Evolutionary conservation across 805 yeast species (phyloP).

Genomic region (Metschnikowia hibisci): DNA sequence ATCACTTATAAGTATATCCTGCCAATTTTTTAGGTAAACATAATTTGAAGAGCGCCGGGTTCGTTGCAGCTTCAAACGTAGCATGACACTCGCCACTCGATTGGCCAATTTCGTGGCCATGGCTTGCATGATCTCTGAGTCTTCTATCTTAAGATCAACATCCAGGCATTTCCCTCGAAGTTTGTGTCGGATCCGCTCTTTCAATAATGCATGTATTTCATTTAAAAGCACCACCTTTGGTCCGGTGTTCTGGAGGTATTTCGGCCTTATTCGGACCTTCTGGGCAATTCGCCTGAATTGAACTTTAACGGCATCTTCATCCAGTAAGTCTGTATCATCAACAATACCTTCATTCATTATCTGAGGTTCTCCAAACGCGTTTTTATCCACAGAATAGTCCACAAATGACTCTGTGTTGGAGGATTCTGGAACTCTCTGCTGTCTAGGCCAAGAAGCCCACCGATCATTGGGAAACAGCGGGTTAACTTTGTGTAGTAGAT

Average conservation of each 20-base stretch:
- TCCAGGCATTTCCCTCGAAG: background rate
- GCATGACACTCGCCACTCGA: conserved; percentile 7
- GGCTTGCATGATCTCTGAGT: conserved; percentile 7
- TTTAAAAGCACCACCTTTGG: conserved; percentile 14
- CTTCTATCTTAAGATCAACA: background rate
- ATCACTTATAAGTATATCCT: conserved; percentile 14
- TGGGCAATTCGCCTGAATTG: conserved; percentile 1
- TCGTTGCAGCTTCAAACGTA: background rate
- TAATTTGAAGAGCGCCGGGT: background rate
- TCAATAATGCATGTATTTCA: conserved; percentile 15
- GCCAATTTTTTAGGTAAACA: conserved; percentile 11
- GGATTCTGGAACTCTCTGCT: conserved; percentile 9
- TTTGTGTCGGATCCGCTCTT: conserved; percentile 5
- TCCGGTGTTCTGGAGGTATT: conserved; percentile 4
- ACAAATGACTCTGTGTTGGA: conserved; percentile 8
- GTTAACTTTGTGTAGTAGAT: conserved; percentile 39
- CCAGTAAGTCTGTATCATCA: background rate
- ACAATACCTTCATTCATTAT: background rate
- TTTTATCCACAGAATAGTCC: conserved; percentile 6
- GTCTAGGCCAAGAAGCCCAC: conserved; percentile 64
- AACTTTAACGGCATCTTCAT: background rate
- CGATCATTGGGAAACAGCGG: conserved; percentile 31
- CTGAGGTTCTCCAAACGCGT: conserved; percentile 1
- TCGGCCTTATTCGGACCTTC: conserved; percentile 1
- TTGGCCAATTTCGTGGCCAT: conserved; percentile 15